phyloP scores from a whole-genome alignment of 257 asterid species.

The Prunella vulgaris region DNA sequence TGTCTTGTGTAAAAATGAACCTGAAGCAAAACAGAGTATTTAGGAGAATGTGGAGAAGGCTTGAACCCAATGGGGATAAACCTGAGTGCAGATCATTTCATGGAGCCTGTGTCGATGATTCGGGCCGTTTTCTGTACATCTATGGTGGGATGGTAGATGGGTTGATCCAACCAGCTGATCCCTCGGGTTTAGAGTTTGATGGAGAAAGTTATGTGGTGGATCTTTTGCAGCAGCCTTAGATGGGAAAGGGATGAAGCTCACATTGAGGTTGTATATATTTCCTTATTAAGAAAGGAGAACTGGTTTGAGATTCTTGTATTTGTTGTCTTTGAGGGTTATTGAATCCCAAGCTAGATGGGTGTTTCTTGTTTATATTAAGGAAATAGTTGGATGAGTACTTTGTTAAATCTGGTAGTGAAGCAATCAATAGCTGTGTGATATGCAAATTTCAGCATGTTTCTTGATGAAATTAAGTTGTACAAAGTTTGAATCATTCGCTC shows the following conservation, averaged over 20 bases:
- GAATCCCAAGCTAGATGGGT: constrained; percentile 4
- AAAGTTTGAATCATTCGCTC: not conserved
- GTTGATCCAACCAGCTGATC: constrained; percentile 44
- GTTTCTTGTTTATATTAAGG: not conserved
- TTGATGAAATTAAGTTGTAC: not conserved
- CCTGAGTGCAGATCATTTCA: constrained; percentile 77
- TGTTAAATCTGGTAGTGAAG: not conserved
- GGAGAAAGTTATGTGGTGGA: constrained; percentile 67
- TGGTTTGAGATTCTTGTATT: constrained; percentile 7
- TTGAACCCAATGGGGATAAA: constrained; percentile 50
- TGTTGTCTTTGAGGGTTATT: not conserved
- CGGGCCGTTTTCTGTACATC: constrained; percentile 64
- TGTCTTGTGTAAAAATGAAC: constrained; percentile 20
- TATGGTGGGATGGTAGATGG: constrained; percentile 97
- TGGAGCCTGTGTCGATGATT: constrained; percentile 72
- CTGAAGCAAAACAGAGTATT: constrained; percentile 15
- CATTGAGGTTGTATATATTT: constrained; percentile 9
- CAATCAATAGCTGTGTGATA: not conserved
- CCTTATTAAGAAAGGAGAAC: not conserved
- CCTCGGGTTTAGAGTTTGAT: constrained; percentile 71
- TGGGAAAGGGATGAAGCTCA: not conserved
- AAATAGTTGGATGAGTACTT: not conserved
- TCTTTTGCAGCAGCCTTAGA: constrained; percentile 39
- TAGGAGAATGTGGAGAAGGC: constrained; percentile 59
- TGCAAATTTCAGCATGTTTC: not conserved